Conservation (phyloP, 768 basidiomycete species). For the Fibroporia radiculosa region DNA sequence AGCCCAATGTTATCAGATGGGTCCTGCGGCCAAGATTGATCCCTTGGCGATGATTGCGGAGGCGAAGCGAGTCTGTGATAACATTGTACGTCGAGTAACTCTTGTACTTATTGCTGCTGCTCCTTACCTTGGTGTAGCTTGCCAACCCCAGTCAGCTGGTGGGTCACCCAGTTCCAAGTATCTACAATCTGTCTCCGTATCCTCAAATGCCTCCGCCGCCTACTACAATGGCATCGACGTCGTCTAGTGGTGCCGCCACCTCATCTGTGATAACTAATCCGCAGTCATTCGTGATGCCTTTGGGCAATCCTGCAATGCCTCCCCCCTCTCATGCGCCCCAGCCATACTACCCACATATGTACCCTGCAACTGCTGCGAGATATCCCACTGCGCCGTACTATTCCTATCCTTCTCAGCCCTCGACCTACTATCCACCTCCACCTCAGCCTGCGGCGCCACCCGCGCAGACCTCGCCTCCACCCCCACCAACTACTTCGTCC, state of each 20-base stretch:
- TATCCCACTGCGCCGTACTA: constrained; percentile 65
- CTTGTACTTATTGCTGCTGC: constrained; percentile 2
- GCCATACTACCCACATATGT: constrained; percentile 33
- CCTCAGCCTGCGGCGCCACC: constrained; percentile 21
- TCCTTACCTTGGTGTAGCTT: constrained; percentile 35
- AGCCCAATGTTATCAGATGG: constrained; percentile 75
- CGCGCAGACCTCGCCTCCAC: constrained; percentile 6
- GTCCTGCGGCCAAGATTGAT: constrained; percentile 60
- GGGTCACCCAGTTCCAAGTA: constrained; percentile 43
- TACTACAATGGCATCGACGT: constrained; percentile 18
- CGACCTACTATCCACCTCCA: constrained; percentile 18
- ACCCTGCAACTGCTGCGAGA: constrained; percentile 29
- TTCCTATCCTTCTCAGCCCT: constrained; percentile 34
- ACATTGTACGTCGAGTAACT: constrained; percentile 37
- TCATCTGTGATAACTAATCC: constrained; percentile 59
- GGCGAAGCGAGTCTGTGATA: constrained; percentile 73
- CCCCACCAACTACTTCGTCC: constrained; percentile 9
- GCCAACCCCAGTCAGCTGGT: constrained; percentile 68
- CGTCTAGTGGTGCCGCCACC: constrained; percentile 26
- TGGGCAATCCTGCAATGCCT: constrained; percentile 39
- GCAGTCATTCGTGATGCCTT: constrained; percentile 63
- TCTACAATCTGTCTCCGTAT: constrained; percentile 21
- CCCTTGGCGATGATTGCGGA: constrained; percentile 67
- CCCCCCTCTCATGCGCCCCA: constrained; percentile 29
- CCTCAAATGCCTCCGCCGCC: constrained; percentile 21